Conservation (phyloP, 306 rosid genomes). For the Vicia villosa region DNA sequence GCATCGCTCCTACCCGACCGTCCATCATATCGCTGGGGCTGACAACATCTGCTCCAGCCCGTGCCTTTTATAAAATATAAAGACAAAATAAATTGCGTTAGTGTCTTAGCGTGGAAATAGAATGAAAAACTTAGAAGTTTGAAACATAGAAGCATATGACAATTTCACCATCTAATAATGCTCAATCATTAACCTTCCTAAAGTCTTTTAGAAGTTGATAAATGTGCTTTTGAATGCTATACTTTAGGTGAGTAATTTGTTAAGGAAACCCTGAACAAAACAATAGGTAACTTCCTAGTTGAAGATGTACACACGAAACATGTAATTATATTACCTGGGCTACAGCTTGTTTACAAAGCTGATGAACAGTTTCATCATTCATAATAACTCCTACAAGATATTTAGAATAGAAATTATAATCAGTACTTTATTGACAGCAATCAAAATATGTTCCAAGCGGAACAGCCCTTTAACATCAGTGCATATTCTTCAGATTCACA, state of each 20-base stretch:
- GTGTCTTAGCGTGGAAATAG: not conserved
- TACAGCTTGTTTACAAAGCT: conserved; percentile 91
- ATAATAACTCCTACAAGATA: conserved; percentile 78
- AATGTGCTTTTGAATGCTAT: conserved; percentile 25
- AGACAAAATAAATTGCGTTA: not conserved
- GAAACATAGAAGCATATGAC: conserved; percentile 4
- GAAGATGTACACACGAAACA: conserved; percentile 19
- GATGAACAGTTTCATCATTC: conserved; percentile 97
- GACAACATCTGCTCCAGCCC: conserved; percentile 96
- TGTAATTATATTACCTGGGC: conserved; percentile 74
- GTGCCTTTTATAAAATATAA: conserved; percentile 58
- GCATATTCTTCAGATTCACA: conserved; percentile 1
- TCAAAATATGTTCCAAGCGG: conserved; percentile 10
- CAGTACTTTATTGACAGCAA: conserved; percentile 23
- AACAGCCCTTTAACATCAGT: conserved; percentile 2
- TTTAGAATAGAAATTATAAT: conserved; percentile 35
- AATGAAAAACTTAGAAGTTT: conserved; percentile 3
- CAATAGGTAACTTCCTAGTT: not conserved
- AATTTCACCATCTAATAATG: conserved; percentile 18
- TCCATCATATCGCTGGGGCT: conserved; percentile 99
- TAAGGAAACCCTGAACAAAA: not conserved
- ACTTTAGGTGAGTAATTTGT: not conserved
- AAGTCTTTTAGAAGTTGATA: not conserved
- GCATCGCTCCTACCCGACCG: conserved; percentile 91
- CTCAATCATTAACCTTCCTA: conserved; percentile 23